Base-by-base conservation (phyloP, 495 filamentous ascomycete genomes). In the Aspergillus bridgeri region DNA sequence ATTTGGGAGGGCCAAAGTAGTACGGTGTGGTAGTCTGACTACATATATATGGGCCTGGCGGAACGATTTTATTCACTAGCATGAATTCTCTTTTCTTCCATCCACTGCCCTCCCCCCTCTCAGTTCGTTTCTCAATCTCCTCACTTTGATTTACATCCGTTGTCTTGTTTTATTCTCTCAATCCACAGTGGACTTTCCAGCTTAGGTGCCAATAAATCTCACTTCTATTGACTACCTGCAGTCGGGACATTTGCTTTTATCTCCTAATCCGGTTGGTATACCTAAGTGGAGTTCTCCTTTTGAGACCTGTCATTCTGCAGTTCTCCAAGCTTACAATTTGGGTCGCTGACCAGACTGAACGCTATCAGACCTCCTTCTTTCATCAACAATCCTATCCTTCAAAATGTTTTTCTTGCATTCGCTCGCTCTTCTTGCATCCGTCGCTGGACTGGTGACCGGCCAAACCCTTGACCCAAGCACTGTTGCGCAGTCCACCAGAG, bases 381-480 rank as follows among this genome's bases (percentile, higher is more conserved):
- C 23, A 50, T 49, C 48, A 51, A 43, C 44, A 24, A 50, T 45
- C 45, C 42, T 43, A 56, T 42, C 43, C 54, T 53, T 45, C 33
- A 38, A 38, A 38, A 72, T 60, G 43, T 67, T 73, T 66, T 50
- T 72, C 38, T 60, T 71, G 15, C 60, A 58, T 42, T 59, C 62
- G 3, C 55, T 77, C 9, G 45, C 75, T 48, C 54, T 65, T 29
- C 49, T 77, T 25, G 65, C 69, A 45, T 69, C 72, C 17, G 54
- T 67, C 18, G 63, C 60, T 38, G 62, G 69, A 49, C 59, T 81
- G 54, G 74, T 68, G 44, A 57, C 55, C 60, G 54, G 73, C 60
- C 83, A 86, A 57, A 61, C 67, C 48, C 85, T 95, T 57, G 78
- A 91, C 58, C 84, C 86, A 2, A 74, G 66, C 62, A 80, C 72